A percentile compares a stretch with the other conserved stretches of the same genome.
Conservation (phyloP, 306 rosid genomes). For the Prunus campanulata region DNA sequence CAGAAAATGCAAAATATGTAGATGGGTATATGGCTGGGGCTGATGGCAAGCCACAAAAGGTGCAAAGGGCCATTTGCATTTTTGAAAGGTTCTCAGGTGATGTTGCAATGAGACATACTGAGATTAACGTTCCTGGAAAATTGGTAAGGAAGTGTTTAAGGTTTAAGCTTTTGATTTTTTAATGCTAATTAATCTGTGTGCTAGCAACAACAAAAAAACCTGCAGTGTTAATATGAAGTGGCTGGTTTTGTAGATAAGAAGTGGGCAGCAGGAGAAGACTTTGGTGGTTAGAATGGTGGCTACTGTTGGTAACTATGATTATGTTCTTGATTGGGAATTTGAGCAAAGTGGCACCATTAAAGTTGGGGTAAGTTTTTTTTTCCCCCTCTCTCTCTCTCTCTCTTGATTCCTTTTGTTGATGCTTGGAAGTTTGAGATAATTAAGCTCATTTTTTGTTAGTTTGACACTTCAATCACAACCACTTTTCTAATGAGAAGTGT, state of each 20-base stretch:
- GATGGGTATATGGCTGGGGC: conserved; percentile 73
- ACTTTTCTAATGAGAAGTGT: not conserved
- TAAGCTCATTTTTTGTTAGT: not conserved
- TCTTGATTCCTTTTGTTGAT: not conserved
- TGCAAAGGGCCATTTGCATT: conserved; percentile 67
- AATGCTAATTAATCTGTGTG: too few relatives aligned
- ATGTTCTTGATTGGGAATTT: conserved; percentile 94
- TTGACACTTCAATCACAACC: not conserved
- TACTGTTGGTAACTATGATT: conserved; percentile 85
- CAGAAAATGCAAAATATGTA: conserved; percentile 54
- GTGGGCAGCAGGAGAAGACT: conserved; percentile 56
- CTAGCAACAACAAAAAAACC: not conserved
- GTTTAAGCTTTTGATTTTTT: too few relatives aligned
- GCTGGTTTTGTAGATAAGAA: conserved; percentile 53
- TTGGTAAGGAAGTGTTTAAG: conserved; percentile 38
- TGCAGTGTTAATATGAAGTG: not conserved
- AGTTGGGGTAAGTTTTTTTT: conserved; percentile 58
- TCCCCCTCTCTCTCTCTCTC: not conserved
- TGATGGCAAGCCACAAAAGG: conserved; percentile 62
- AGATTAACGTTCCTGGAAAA: conserved; percentile 66
- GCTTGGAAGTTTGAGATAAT: not conserved
- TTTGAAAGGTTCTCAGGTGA: conserved; percentile 66
- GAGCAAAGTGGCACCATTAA: conserved; percentile 63
- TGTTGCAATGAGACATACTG: conserved; percentile 82
- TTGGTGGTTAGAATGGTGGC: conserved; percentile 92